Percentiles rank a stretch among this genome's conserved stretches.
phyloP scores from a whole-genome alignment of 2,329 filamentous ascomycete species.

The Neocatenulostroma microsporum region DNA sequence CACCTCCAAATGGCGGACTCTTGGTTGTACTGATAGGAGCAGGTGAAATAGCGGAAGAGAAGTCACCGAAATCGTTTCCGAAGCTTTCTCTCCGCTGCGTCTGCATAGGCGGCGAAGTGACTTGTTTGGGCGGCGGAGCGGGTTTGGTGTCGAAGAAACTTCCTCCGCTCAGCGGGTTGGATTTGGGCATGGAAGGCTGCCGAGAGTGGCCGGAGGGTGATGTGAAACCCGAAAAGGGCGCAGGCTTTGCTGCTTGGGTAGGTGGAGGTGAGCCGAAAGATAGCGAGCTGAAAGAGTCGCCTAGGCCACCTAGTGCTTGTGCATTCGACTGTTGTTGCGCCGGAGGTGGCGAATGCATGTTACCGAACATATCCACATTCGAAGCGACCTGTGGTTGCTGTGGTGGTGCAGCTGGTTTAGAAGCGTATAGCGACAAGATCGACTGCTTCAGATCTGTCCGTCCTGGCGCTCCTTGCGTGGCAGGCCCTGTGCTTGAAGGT shows the following conservation, averaged over 20 bases:
- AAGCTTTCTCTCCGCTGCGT: slow-evolving; percentile 46
- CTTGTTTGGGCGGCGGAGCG: slow-evolving; percentile 33
- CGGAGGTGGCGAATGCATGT: slow-evolving; percentile 52
- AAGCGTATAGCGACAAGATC: slow-evolving; percentile 89
- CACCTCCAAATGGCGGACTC: slow-evolving; percentile 39
- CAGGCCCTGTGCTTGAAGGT: slow-evolving; percentile 67
- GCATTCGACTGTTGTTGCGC: slow-evolving; percentile 22
- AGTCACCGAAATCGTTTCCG: slow-evolving; percentile 43
- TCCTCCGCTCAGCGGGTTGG: slow-evolving; percentile 54
- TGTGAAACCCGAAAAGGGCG: slow-evolving; percentile 57
- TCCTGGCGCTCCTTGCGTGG: slow-evolving; percentile 55
- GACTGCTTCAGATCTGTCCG: slow-evolving; percentile 94
- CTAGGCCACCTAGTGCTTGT: slow-evolving; percentile 51
- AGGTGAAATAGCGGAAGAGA: slow-evolving; percentile 54
- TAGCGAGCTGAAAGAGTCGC: slow-evolving; percentile 70
- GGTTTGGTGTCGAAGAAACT: slow-evolving; percentile 72
- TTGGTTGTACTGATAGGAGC: slow-evolving; percentile 32
- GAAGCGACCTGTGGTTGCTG: slow-evolving; percentile 38
- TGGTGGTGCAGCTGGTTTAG: slow-evolving; percentile 61
- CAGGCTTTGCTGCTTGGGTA: slow-evolving; percentile 47
- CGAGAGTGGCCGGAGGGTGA: slow-evolving; percentile 46
- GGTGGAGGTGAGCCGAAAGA: slow-evolving; percentile 47
- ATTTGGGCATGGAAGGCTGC: slow-evolving; percentile 30
- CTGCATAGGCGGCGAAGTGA: slow-evolving; percentile 18
- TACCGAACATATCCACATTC: slow-evolving; percentile 46